Evolutionary conservation across 2,329 filamentous ascomycete genomes (phyloP), one percentile per base, ranked within the genome.

Genomic region (Cercospora zeae-maydis): DNA sequence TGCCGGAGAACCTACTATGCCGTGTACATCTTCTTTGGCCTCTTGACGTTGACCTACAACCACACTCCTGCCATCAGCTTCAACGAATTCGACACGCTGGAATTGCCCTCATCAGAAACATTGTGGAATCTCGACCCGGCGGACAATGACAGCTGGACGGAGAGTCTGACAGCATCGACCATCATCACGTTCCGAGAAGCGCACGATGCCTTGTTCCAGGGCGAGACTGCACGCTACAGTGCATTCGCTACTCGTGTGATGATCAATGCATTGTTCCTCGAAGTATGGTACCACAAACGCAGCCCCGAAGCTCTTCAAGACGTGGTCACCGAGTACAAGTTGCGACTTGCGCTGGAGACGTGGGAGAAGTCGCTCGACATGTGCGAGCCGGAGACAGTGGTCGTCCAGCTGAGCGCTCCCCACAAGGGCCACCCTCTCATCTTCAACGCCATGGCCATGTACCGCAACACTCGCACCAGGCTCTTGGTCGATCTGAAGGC

Each of bases 201-300:
- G 1, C 93, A 98, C 74, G 92, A 96, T 78, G 93, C 92, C 66
- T 86, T 99, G 3, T 98, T 98, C 82, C 92, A 96, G 76, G 95
- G 93, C 67, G 92, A 97, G 75, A 86, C 86, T 62, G 86, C 93
- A 57, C 89, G 89, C 71, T 99, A 98, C 82, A 98, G 93, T 74
- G 93, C 93, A 1, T 99, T 98, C 75, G 93, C 93, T 4, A 96
- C 95, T 10, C 91, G 95, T 66, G 92, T 98, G 67, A 96, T 99
- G 91, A 97, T 98, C 83, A 99, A 98, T 74, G 93, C 95, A 10
- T 83, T 99, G 67, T 99, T 98, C 83, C 84, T 99, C 54, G 95
- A 98, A 77, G 93, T 98, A 2, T 99, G 95, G 95, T 96, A 96
- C 75, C 92, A 98, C 81, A 97, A 97, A 85, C 91, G 95, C 74